Conservation (phyloP, 129 eudicot species). For the Escallonia rubra region DNA sequence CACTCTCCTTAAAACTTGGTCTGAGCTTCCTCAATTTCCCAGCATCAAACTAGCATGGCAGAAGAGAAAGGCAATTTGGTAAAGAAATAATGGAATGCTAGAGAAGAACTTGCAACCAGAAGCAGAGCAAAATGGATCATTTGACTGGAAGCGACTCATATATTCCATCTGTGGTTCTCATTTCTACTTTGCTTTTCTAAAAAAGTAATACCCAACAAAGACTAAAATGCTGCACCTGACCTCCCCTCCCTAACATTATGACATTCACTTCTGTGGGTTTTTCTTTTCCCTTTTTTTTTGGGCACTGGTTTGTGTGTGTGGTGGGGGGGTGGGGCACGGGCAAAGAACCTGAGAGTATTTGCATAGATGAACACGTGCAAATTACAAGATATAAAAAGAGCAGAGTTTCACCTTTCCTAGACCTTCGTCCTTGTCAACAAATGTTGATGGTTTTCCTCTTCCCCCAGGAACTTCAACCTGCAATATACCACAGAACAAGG, state of each 20-base stretch:
- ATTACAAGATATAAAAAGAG: neutral
- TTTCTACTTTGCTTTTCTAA: too few species aligned
- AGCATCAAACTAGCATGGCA: slow-evolving; percentile 69
- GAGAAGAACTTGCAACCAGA: neutral
- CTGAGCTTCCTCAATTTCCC: slow-evolving; percentile 86
- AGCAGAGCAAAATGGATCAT: neutral
- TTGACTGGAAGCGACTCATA: too few species aligned
- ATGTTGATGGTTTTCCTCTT: slow-evolving; percentile 88
- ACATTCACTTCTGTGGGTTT: too few species aligned
- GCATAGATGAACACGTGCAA: too few species aligned
- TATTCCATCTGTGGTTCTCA: too few species aligned
- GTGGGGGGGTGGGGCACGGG: too few species aligned
- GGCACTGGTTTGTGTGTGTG: too few species aligned
- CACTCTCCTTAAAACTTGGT: slow-evolving; percentile 89
- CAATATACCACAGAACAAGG: slow-evolving; percentile 13
- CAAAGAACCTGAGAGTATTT: too few species aligned
- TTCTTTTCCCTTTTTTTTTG: too few species aligned
- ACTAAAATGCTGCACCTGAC: too few species aligned
- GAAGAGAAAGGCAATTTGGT: neutral
- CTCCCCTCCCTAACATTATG: too few species aligned
- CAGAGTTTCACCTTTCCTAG: slow-evolving; percentile 62
- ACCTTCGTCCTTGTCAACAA: slow-evolving; percentile 96
- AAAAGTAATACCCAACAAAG: too few species aligned
- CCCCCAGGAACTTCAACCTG: slow-evolving; percentile 99
- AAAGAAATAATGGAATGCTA: neutral